Percentiles rank a stretch among this genome's conserved stretches.
Evolutionary conservation across 2,329 filamentous ascomycete genomes (phyloP).

Genomic region (Pleoardoris graminearum): DNA sequence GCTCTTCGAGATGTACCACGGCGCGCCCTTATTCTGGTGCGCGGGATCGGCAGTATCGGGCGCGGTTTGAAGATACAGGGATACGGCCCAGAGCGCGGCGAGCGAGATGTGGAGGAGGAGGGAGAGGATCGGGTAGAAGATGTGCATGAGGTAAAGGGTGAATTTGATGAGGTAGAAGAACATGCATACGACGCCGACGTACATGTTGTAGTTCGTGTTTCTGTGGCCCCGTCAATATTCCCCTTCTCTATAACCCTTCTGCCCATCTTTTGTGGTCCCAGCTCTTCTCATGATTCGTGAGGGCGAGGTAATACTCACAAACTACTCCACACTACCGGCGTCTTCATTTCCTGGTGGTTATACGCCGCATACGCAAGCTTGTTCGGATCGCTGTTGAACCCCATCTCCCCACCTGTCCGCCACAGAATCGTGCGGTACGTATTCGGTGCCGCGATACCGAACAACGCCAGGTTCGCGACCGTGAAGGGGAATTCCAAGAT

Average conservation of each 20-base stretch:
- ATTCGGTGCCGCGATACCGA: slow-evolving; percentile 73
- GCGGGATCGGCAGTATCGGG: slow-evolving; percentile 70
- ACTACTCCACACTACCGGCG: slow-evolving; percentile 73
- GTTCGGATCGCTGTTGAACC: slow-evolving; percentile 74
- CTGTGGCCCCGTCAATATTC: slow-evolving; percentile 48
- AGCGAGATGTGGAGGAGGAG: slow-evolving; percentile 61
- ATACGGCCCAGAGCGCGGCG: slow-evolving; percentile 65
- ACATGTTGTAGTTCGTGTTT: slow-evolving; percentile 74
- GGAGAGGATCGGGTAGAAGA: slow-evolving; percentile 69
- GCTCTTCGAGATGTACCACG: slow-evolving; percentile 76
- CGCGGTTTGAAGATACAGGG: slow-evolving; percentile 71
- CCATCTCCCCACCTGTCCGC: slow-evolving; percentile 70
- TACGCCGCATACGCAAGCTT: slow-evolving; percentile 73
- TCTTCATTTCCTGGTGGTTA: slow-evolving; percentile 65
- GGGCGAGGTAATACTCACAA: slow-evolving; percentile 59
- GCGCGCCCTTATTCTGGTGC: slow-evolving; percentile 63
- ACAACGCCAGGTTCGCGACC: slow-evolving; percentile 68
- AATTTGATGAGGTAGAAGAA: slow-evolving; percentile 75
- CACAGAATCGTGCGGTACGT: slow-evolving; percentile 73
- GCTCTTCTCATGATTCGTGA: neutral
- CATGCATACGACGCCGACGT: slow-evolving; percentile 73
- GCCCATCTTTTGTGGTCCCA: too few species aligned
- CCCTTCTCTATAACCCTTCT: neutral
- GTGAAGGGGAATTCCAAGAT: slow-evolving; percentile 67
- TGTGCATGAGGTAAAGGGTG: slow-evolving; percentile 69